phyloP scores from a whole-genome alignment of 148 eudicot species.

The Drosera capensis region DNA sequence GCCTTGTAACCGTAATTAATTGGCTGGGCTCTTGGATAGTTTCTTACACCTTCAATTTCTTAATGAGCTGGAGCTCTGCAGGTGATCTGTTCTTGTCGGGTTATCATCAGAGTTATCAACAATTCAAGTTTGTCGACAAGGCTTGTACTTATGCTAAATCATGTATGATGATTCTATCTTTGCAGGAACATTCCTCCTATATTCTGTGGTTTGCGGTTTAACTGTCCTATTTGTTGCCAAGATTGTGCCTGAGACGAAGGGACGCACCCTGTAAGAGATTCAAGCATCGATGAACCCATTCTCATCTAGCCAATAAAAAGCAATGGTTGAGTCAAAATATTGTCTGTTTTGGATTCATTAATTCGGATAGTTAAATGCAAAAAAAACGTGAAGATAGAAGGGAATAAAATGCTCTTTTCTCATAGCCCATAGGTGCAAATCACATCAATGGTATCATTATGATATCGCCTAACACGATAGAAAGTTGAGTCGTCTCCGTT shows the following conservation, averaged over 20 bases:
- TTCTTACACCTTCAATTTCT: slow-evolving; percentile 65
- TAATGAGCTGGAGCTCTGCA: slow-evolving; percentile 58
- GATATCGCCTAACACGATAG: too few relatives aligned
- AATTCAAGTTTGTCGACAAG: background rate
- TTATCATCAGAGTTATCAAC: background rate
- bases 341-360: too few relatives aligned
- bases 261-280: slow-evolving; percentile 77
- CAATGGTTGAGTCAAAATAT: too few relatives aligned
- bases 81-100: slow-evolving; percentile 19
- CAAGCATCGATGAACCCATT: slow-evolving; percentile 55
- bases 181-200: slow-evolving; percentile 75
- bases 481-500: too few relatives aligned
- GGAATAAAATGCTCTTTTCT: too few relatives aligned
- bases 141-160: background rate
- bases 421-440: too few relatives aligned
- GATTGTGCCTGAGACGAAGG: slow-evolving; percentile 94
- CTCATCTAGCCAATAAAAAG: slow-evolving; percentile 1
- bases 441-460: too few relatives aligned
- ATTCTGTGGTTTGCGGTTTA: slow-evolving; percentile 31
- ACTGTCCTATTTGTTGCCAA: slow-evolving; percentile 46
- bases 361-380: too few relatives aligned
- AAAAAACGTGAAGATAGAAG: too few relatives aligned
- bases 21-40: slow-evolving; percentile 84
- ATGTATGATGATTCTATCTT: background rate
- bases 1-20: slow-evolving; percentile 65